Percentiles rank a stretch among this genome's conserved stretches.
Conservation (phyloP, 2,329 filamentous ascomycete genomes). For the Penicillium sp. region DNA sequence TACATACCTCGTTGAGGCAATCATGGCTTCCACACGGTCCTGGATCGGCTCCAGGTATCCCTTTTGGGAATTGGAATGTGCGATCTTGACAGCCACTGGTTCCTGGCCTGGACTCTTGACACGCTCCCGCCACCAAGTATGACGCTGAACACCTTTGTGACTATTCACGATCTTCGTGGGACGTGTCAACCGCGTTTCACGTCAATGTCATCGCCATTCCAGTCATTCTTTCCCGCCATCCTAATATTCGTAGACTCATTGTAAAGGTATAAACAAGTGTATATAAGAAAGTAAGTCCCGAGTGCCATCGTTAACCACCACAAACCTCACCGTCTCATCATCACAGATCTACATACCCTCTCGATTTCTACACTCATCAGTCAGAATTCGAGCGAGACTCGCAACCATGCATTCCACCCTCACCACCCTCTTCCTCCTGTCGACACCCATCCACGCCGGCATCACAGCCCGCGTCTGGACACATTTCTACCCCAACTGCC, state of each 20-base stretch:
- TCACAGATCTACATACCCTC: neutral
- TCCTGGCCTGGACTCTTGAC: slow-evolving; percentile 3
- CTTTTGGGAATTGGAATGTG: slow-evolving; percentile 28
- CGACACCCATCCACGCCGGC: slow-evolving; percentile 29
- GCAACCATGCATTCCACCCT: slow-evolving; percentile 29
- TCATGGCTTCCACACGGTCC: slow-evolving; percentile 1
- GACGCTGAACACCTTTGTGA: slow-evolving; percentile 23
- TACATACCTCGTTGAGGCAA: slow-evolving; percentile 24
- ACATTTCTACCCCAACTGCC: slow-evolving; percentile 41
- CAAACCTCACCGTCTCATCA: neutral
- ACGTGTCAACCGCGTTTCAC: slow-evolving; percentile 24
- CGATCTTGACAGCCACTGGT: slow-evolving; percentile 14
- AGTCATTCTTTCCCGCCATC: slow-evolving; percentile 33
- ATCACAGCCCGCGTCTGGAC: slow-evolving; percentile 39
- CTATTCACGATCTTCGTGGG: neutral
- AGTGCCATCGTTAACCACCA: neutral
- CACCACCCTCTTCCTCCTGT: slow-evolving; percentile 30
- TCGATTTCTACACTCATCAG: neutral
- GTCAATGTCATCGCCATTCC: slow-evolving; percentile 22
- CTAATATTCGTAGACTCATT: slow-evolving; percentile 12
- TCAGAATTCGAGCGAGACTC: slow-evolving; percentile 8
- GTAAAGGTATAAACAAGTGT: slow-evolving; percentile 15
- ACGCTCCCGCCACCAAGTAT: slow-evolving; percentile 29
- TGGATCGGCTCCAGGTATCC: slow-evolving; percentile 24
- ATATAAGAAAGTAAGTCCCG: slow-evolving; percentile 17